A percentile compares a stretch with the other conserved stretches of the same genome.
phyloP scores from a whole-genome alignment of 345 rosid species.

The Pistacia vera region DNA sequence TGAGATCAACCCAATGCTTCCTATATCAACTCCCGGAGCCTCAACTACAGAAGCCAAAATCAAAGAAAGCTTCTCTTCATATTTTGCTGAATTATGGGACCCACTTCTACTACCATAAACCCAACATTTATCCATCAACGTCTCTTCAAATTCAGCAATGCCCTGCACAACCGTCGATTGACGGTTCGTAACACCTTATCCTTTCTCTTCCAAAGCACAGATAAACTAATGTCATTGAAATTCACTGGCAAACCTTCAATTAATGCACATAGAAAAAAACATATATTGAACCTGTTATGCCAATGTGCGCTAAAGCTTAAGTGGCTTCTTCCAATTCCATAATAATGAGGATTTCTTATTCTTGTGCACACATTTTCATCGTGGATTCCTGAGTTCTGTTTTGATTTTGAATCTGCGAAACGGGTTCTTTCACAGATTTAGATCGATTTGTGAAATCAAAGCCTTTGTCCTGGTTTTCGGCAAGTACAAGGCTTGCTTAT shows the following conservation, averaged over 20 bases:
- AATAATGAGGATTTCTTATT: conserved; percentile 47
- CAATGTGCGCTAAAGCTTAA: conserved; percentile 71
- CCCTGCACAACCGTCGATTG: conserved; percentile 52
- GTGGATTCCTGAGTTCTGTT: conserved; percentile 17
- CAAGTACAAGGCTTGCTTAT: conserved; percentile 71
- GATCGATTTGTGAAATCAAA: conserved; percentile 43
- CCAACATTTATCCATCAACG: conserved; percentile 54
- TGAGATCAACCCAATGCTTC: conserved; percentile 81
- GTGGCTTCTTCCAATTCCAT: conserved; percentile 87
- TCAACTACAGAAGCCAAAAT: conserved; percentile 48
- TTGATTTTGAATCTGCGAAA: conserved; percentile 32
- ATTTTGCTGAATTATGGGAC: conserved; percentile 56
- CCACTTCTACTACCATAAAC: conserved; percentile 67
- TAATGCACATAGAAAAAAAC: conserved; percentile 73
- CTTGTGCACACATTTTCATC: conserved; percentile 30
- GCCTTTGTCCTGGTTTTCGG: conserved; percentile 41
- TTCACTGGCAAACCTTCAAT: conserved; percentile 65
- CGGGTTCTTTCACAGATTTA: conserved; percentile 45
- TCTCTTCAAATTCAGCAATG: conserved; percentile 69
- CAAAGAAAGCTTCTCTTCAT: conserved; percentile 61
- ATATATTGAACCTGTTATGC: conserved; percentile 57
- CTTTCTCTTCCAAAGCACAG: conserved; percentile 75
- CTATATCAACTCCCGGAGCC: conserved; percentile 44
- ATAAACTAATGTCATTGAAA: conserved; percentile 50
- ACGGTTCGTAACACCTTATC: conserved; percentile 52